These are phyloP conservation scores for Lanmaoa pseudosensibilis DNA, from an alignment of 768 basidiomycete species.

Conservation along the genomic window DNA sequence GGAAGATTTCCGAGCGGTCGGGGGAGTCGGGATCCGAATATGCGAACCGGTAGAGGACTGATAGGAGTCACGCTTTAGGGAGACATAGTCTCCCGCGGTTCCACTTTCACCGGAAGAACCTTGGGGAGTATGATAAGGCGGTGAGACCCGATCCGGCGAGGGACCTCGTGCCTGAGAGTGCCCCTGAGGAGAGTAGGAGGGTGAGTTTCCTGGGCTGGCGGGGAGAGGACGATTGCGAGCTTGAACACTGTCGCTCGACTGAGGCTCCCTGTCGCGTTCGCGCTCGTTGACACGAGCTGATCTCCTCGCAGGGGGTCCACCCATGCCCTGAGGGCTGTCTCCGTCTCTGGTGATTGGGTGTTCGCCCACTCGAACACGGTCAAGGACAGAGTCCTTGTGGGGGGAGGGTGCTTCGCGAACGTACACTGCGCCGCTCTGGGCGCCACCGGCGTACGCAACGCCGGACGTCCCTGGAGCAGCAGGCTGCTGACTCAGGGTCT, in stretches of 20 bases:
- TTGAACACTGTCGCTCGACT: constrained; percentile 26
- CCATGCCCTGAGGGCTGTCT: constrained; percentile 39
- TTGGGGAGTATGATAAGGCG: constrained; percentile 49
- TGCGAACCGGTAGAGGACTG: constrained; percentile 31
- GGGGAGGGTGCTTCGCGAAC: constrained; percentile 41
- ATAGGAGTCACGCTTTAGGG: constrained; percentile 47
- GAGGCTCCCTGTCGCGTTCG: constrained; percentile 46
- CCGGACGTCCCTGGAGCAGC: constrained; percentile 40
- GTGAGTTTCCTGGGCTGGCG: constrained; percentile 37
- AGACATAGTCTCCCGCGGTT: constrained; percentile 42
- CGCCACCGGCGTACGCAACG: constrained; percentile 49
- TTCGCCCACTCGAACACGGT: constrained; percentile 53
- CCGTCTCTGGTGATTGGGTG: constrained; percentile 56
- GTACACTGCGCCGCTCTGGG: constrained; percentile 39
- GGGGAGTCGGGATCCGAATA: constrained; percentile 31
- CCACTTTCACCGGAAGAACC: constrained; percentile 46
- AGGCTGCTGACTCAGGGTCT: constrained; percentile 48
- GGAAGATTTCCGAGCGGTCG: constrained; percentile 27
- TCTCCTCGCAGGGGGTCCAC: constrained; percentile 14
- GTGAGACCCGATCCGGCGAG: constrained; percentile 56
- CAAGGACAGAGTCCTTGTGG: constrained; percentile 51
- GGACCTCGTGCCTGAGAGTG: constrained; percentile 41
- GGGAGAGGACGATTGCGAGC: constrained; percentile 31
- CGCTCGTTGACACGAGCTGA: constrained; percentile 30
- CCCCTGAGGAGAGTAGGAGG: constrained; percentile 44